Base-by-base conservation (phyloP, 768 basidiomycete genomes). In the Termitomyces bulborhizus region DNA sequence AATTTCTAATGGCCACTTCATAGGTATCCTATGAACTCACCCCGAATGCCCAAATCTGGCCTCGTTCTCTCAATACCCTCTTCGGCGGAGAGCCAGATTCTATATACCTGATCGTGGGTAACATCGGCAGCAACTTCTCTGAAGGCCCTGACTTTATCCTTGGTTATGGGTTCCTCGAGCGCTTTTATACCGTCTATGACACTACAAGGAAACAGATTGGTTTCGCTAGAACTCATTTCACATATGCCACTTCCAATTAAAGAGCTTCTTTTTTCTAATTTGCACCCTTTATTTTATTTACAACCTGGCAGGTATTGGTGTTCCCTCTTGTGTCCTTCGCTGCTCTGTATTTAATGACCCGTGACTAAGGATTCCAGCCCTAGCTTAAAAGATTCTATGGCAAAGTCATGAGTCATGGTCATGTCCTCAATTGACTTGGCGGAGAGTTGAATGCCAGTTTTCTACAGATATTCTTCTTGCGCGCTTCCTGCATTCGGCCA, bases 141-240 rank as follows among this genome's bases (percentile, higher is more conserved):
- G 11, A 69, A 50, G 81, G 79, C 12, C 63, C 82, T 7, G 77
- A 81, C 69, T 82, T 83, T 57, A 73, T 84, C 66, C 74, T 80
- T 64, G 79, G 81, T 13, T 73, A 72, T 62, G 59, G 67, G 3
- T 83, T 81, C 74, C 70, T 84, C 32, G 71, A 75, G 68, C 81
- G 84, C 24, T 86, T 81, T 76, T 86, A 85, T 71, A 73, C 78
- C 27, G 83, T 84, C 40, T 85, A 69, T 61, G 85, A 87, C 62
- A 82, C 83, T 42, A 65, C 73, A 32, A 80, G 82, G 70, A 69
- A 65, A 49, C 79, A 71, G 12, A 73, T 85, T 46, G 82, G 84
- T 18, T 71, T 85, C 54, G 82, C 83, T 5, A 78, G 71, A 26
- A 84, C 76, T 8, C 53, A 68, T 6, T 79, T 71, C 66, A 85